Evolutionary conservation across 179 eudicot species (phyloP).

Genomic region (Silene vulgaris): DNA sequence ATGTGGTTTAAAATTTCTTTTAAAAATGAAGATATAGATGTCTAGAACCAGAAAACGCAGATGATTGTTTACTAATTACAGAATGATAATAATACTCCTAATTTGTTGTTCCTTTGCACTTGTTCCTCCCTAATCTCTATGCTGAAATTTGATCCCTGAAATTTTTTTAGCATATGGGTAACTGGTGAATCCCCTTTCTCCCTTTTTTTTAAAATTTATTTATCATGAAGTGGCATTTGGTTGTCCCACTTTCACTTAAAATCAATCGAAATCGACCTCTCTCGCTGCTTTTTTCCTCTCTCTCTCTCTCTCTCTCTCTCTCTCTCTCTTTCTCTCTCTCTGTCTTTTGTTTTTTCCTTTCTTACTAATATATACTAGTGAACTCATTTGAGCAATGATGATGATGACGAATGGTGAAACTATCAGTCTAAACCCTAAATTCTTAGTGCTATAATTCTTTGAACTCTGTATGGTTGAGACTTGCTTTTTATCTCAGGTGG

Average conservation of each 20-base stretch:
- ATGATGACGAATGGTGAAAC: constrained; percentile 2
- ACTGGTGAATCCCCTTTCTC: neutral
- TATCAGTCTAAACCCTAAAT: neutral
- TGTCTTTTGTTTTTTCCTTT: too few species aligned
- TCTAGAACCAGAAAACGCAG: neutral
- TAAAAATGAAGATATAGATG: neutral
- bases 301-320: too few species aligned
- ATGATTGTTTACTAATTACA: neutral
- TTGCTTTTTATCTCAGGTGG: constrained; percentile 53
- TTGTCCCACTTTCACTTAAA: neutral
- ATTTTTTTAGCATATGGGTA: neutral
- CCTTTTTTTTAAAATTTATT: neutral
- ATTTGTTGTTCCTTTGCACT: too few species aligned
- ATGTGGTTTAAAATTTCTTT: neutral
- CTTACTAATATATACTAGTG: too few species aligned
- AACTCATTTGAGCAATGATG: too few species aligned
- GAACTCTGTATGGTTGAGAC: constrained; percentile 6
- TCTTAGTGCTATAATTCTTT: neutral
- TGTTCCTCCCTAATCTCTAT: neutral
- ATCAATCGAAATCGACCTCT: neutral
- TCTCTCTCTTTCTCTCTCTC: too few species aligned
- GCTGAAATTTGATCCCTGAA: too few species aligned
- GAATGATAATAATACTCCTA: neutral
- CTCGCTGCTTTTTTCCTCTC: too few species aligned
- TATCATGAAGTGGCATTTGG: neutral